phyloP scores from a whole-genome alignment of 805 yeast species.

The Candida pseudofarinosa region DNA sequence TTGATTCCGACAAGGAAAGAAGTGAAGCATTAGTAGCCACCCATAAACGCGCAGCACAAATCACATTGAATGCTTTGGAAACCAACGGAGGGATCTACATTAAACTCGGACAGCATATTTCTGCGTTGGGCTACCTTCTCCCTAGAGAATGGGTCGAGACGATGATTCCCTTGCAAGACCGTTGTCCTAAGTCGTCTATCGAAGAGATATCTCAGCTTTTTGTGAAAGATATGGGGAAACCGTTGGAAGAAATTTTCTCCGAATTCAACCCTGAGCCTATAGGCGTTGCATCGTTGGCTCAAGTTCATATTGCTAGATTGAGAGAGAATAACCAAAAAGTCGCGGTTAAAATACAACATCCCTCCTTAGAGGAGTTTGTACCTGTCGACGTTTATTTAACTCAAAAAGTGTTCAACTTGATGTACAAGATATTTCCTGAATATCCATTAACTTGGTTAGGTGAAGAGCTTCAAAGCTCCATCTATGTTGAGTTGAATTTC shows the following conservation, averaged over 20 bases:
- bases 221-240: conserved; percentile 55
- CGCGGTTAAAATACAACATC: conserved; percentile 95
- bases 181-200: conserved; percentile 76
- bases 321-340: conserved; percentile 61
- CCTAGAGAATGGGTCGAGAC: conserved; percentile 95
- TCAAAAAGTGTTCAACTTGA: conserved; percentile 63
- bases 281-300: conserved; percentile 96
- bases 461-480: conserved; percentile 83
- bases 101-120: conserved; percentile 90
- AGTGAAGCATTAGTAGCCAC: conserved; percentile 54
- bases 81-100: conserved; percentile 89
- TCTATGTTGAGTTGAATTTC: conserved; percentile 88
- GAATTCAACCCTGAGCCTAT: conserved; percentile 72
- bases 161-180: conserved; percentile 88
- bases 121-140: conserved; percentile 85
- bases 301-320: conserved; percentile 79
- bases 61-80: conserved; percentile 76
- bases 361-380: conserved; percentile 77
- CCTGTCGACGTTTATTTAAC: conserved; percentile 87
- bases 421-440: conserved; percentile 83
- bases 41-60: conserved; percentile 71
- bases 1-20: conserved; percentile 41
- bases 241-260: conserved; percentile 59
- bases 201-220: conserved; percentile 71
- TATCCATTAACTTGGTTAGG: conserved; percentile 95